Evolutionary conservation across 2,329 filamentous ascomycete genomes (phyloP), one percentile per base, ranked within the genome.

Genomic region (Paecilomyces variotii): DNA sequence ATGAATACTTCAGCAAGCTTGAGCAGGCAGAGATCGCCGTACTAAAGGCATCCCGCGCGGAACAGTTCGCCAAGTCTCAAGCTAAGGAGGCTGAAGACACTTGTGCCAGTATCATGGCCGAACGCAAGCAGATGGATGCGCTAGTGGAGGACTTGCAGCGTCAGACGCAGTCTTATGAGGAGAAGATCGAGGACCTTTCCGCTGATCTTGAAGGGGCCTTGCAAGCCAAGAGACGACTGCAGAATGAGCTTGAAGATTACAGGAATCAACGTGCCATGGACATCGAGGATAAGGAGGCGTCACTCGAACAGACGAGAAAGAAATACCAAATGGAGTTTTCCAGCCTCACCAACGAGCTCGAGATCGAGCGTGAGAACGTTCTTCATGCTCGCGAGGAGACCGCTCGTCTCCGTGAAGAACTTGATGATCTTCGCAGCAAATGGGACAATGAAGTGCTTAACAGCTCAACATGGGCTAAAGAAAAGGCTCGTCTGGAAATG

Each of bases 381-480:
- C 76, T 97, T 79, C 82, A 93, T 82, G 83, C 91, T 26, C 81
- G 94, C 65, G 85, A 89, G 35, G 92, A 97, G 74, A 95, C 93
- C 63, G 84, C 88, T 14, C 87, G 91, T 52, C 82, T 99, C 56
- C 88, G 93, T n/a, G 93, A 97, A 71, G 94, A 99, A 75, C 85
- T 97, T 26, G 94, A 99, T 67, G 91, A 96, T 67, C 82, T 97
- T 59, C 87, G 94, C 64, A 91, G 87, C 65, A 97, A 97, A 77
- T 97, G 94, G 93, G 94, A 99, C 68, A 91, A 97, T 67, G 93
- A 99, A 76, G 91, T 97, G 10, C 84, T 97, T 66, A 97, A 97
- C 77, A 96, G 91, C 74, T 96, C 91, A 14, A 96, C 93, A 0
- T 97, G 94, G 92, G 92, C 92, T 11, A 99, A 99, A 78, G 93